These are phyloP conservation scores for Funneliformis mosseae DNA, from an alignment of 192 early-diverging fungal genomes.

Conservation along the genomic window DNA sequence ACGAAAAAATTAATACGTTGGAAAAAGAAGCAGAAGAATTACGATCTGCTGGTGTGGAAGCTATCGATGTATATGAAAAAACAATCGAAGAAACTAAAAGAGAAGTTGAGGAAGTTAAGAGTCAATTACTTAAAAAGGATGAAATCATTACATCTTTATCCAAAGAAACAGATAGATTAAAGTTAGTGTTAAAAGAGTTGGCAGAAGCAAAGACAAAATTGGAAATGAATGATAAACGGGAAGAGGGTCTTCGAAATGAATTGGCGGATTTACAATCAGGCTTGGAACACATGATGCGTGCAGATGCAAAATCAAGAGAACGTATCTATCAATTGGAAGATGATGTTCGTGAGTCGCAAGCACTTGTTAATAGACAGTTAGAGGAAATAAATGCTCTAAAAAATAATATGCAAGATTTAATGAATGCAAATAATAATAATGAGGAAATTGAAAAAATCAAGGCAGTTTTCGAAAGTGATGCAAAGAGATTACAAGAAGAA, in stretches of 20 bases:
- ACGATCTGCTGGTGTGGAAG: constrained; percentile 40
- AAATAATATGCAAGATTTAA: constrained; percentile 51
- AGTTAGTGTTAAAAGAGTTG: constrained; percentile 34
- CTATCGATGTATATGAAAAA: constrained; percentile 50
- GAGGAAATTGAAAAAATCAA: constrained; percentile 57
- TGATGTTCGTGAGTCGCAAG: constrained; percentile 40
- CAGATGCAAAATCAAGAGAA: constrained; percentile 32
- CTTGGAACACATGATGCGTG: constrained; percentile 29
- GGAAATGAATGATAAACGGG: constrained; percentile 25
- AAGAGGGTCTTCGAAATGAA: constrained; percentile 30
- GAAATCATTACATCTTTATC: neutral
- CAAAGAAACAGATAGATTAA: constrained; percentile 15
- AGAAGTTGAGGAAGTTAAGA: constrained; percentile 36
- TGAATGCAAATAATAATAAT: constrained; percentile 45
- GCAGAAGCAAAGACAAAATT: constrained; percentile 33
- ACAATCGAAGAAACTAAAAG: constrained; percentile 47
- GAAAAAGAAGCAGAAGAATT: constrained; percentile 37
- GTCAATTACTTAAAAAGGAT: constrained; percentile 28
- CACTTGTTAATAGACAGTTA: constrained; percentile 38
- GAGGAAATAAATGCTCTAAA: constrained; percentile 49
- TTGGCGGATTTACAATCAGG: constrained; percentile 25
- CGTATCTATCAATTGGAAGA: constrained; percentile 31
- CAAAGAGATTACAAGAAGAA: constrained; percentile 48
- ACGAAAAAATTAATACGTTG: constrained; percentile 40
- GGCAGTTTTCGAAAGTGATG: constrained; percentile 54